Base-by-base conservation (phyloP, 2,329 filamentous ascomycete genomes). In the Endocalyx cinctus region DNA sequence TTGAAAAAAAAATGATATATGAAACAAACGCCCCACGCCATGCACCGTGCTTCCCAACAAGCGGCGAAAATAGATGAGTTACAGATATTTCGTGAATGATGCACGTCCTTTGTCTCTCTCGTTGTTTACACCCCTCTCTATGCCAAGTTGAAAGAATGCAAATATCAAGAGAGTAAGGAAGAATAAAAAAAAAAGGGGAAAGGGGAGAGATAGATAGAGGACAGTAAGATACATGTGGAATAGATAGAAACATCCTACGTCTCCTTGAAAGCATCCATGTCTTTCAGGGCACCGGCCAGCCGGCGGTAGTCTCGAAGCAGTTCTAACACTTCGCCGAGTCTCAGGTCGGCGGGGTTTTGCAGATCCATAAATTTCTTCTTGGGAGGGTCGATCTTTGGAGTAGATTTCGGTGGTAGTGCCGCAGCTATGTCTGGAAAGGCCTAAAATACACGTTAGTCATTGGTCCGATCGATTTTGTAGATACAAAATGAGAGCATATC, bases 231-330 rank as follows among this genome's bases (percentile, higher is more conserved):
- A n/a, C 20, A 23, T 8, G 32, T 15, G 20, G 18, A 23, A 27
- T 28, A 18, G n/a, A 5, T 20, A 20, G 16, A 15, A 18, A 11
- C 10, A 11, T 25, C 17, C 19, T 5, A 23, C 32, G 39, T 47
- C 37, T 64, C 63, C 39, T 71, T 70, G 50, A 83, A 78, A 8
- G 76, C 78, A 14, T 70, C 77, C 52, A 77, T 61, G 30, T 79
- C 75, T 47, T 77, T 77, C 37, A 89, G 56, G 7, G 74, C 75
- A 17, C 68, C 68, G 0, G 83, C 84, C 29, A 90, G 61, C 33
- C 85, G 69, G 48, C 84, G 76, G 51, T 90, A 90, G 56, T 90
- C 85, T 35, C 77, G 70, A 15, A 90, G 60, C 30, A 90, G 62
- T 35, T 84, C 76, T 16, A 82, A 61, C 13, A 90, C 79, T 49